Evolutionary conservation across 2,329 filamentous ascomycete species (phyloP).

Genomic region (Sphaerostilbella broomeana): DNA sequence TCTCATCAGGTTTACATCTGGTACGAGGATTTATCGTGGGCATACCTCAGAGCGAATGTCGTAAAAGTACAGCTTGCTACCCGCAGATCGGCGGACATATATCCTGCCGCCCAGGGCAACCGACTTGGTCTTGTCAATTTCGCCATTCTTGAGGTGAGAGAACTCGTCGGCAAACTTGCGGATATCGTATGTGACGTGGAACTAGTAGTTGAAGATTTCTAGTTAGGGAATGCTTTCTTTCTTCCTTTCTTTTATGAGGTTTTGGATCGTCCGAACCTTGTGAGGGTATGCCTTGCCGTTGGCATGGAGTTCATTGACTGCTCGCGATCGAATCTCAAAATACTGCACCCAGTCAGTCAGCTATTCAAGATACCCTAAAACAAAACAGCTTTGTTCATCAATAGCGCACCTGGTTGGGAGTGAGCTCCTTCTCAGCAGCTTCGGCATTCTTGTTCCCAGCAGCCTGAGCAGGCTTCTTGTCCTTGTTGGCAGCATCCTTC

Average conservation of each 20-base stretch:
- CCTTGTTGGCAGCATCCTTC: slow-evolving; percentile 63
- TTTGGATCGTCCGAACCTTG: slow-evolving; percentile 40
- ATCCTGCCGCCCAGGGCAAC: slow-evolving; percentile 79
- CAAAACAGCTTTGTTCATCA: not conserved
- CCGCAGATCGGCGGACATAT: slow-evolving; percentile 77
- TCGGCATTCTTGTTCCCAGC: slow-evolving; percentile 50
- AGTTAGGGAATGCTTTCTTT: not conserved
- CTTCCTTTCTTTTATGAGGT: no score
- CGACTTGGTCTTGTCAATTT: slow-evolving; percentile 67
- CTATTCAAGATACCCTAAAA: not conserved
- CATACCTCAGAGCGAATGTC: slow-evolving; percentile 44
- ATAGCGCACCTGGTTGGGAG: slow-evolving; percentile 42
- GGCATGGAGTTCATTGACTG: slow-evolving; percentile 47
- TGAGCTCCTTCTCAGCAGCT: slow-evolving; percentile 49
- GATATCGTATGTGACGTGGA: slow-evolving; percentile 78
- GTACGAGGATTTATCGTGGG: not conserved
- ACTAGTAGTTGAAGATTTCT: slow-evolving; percentile 33
- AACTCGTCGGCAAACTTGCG: slow-evolving; percentile 74
- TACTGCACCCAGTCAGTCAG: slow-evolving; percentile 41
- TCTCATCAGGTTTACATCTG: not conserved
- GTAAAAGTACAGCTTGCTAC: slow-evolving; percentile 86
- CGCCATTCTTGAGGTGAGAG: slow-evolving; percentile 78
- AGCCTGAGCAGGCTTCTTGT: slow-evolving; percentile 12
- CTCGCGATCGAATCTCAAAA: slow-evolving; percentile 88
- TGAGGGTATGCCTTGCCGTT: slow-evolving; percentile 65